Evolutionary conservation across 495 filamentous ascomycete genomes (phyloP), one percentile per base, ranked within the genome.

Genomic region (Xylaria palmicola): DNA sequence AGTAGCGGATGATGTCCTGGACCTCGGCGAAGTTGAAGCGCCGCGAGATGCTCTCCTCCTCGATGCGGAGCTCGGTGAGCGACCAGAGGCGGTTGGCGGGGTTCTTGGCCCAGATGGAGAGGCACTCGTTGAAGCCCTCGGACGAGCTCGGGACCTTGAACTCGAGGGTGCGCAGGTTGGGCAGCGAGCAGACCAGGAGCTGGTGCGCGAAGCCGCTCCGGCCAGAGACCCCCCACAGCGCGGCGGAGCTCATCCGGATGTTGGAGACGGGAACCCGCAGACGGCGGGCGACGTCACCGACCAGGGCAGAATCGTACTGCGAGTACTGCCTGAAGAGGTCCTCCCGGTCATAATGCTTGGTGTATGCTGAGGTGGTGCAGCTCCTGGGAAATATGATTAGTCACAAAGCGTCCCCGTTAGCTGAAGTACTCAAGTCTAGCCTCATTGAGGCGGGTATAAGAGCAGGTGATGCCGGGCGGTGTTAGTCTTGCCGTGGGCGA

Each of bases 1-100:
- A 45, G 30, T 61, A 61, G n/a, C 59, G 49, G 59, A 61, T 55
- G 50, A 61, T 53, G 26, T 61, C 50, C 30, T 61, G 59, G 49
- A 61, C 50, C 19, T 61, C 59, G 49, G 59, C 59, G 32, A 61
- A 55, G 41, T 61, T 61, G 50, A 61, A 61, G 26, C 59, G 59
- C 29, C 59, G 59, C 1, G 59, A 54, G 37, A 61, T 45, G 47
- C 59, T 53, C 59, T 61, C 59, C 29, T 61, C 59, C 50, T 61
- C 59, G 27, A 61, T 61, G 20, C 20, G 45, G 1, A 61, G 50
- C 29, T 61, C 50, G n/a, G 40, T 48, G 30, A 61, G 40, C 20
- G 59, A 45, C 59, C 59, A 61, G 29, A 61, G 59, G 15, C 59
- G 59, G 50, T 61, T 61, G 6, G 59, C 45, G 19, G 59, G 50